Conservation (phyloP, 2,329 filamentous ascomycete species). For the Xylariaceae sp. region DNA sequence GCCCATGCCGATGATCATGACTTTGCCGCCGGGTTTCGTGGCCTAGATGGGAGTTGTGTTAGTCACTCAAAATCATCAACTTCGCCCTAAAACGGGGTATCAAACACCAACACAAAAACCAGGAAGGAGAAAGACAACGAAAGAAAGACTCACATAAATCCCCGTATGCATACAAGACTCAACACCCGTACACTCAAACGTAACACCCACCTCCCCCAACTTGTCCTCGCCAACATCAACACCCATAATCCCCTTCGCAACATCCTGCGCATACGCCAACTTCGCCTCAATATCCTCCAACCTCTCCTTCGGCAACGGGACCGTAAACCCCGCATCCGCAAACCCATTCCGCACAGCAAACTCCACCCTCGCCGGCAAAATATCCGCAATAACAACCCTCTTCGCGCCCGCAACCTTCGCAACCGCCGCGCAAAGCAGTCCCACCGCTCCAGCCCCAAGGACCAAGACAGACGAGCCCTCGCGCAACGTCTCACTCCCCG, state of each 20-base stretch:
- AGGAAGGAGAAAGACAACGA: slow-evolving; percentile 16
- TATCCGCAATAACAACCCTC: slow-evolving; percentile 50
- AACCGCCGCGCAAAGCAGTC: slow-evolving; percentile 56
- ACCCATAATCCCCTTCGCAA: slow-evolving; percentile 42
- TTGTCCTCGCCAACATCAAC: slow-evolving; percentile 32
- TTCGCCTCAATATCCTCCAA: slow-evolving; percentile 49
- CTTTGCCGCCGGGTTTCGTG: slow-evolving; percentile 62
- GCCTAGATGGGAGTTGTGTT: slow-evolving; percentile 34
- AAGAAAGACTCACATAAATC: slow-evolving; percentile 53
- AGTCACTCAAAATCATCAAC: neutral
- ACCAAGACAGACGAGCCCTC: slow-evolving; percentile 44
- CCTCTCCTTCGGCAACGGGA: slow-evolving; percentile 45
- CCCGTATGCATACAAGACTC: slow-evolving; percentile 69
- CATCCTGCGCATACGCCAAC: slow-evolving; percentile 45
- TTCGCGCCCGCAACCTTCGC: slow-evolving; percentile 41
- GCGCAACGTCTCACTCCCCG: slow-evolving; percentile 31
- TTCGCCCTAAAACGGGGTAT: no score
- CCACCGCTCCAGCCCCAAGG: slow-evolving; percentile 57
- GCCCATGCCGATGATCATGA: slow-evolving; percentile 77
- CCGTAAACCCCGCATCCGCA: slow-evolving; percentile 47
- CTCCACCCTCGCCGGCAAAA: slow-evolving; percentile 50
- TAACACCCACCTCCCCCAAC: slow-evolving; percentile 59
- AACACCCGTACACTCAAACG: slow-evolving; percentile 76
- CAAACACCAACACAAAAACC: neutral
- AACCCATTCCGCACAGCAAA: slow-evolving; percentile 54